Conservation (phyloP, 2,329 filamentous ascomycete genomes). For the Fusarium sp. region DNA sequence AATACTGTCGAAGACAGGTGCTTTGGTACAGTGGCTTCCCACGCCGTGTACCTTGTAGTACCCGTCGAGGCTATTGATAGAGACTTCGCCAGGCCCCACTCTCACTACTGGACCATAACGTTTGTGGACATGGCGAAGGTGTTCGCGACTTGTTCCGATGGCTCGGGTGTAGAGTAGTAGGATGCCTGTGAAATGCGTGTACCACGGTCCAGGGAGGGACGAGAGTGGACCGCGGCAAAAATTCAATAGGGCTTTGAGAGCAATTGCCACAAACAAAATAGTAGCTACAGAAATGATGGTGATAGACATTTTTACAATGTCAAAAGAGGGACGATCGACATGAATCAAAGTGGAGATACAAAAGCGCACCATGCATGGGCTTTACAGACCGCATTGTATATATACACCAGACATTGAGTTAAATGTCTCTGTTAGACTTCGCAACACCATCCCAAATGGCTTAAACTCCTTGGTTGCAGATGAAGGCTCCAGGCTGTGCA, state of each 20-base stretch:
- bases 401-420: no score
- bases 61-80: conserved; percentile 12
- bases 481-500: not conserved
- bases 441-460: not conserved
- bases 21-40: conserved; percentile 13
- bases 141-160: conserved; percentile 2
- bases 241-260: not conserved
- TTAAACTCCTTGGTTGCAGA: not conserved
- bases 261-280: not conserved
- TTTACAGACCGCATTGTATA: not conserved
- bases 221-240: conserved; percentile 1
- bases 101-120: not conserved
- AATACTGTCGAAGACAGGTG: conserved; percentile 10
- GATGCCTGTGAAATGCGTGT: conserved; percentile 9
- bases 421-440: no score
- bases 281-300: not conserved
- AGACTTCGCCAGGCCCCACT: conserved; percentile 2
- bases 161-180: not conserved
- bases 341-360: not conserved
- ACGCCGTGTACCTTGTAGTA: conserved; percentile 23
- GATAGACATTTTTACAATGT: not conserved
- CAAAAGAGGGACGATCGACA: not conserved
- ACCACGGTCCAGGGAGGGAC: conserved; percentile 8
- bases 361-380: not conserved
- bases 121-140: conserved; percentile 9